Evolutionary conservation across 129 eudicot genomes (phyloP), one percentile per base, ranked within the genome.

Genomic region (Dittrichia graveolens): DNA sequence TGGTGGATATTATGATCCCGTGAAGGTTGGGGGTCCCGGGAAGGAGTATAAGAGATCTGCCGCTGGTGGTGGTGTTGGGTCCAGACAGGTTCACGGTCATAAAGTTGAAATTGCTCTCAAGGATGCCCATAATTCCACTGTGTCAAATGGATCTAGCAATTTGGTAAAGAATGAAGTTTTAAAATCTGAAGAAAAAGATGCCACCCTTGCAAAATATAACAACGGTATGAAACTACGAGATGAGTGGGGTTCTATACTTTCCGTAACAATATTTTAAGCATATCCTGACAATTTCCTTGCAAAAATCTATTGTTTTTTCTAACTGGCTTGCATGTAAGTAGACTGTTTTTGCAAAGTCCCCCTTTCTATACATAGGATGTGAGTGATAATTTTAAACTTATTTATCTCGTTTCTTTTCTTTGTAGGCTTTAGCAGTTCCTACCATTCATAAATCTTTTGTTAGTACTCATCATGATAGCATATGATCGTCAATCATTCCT

Each of bases 41-140:
- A 83, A 83, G 72, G 95, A 78, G 58, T 78, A 64, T 50, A 80
- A 80, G 83, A 78, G 83, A 75, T 24, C 31, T 24, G 31, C 31
- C 31, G 31, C 31, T 24, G 79, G 78, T 54, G 38, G 61, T 58
- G 74, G 83, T 67, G 64, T 47, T 7, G 87, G 83, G 61, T 67
- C 76, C 37, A 72, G 85, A 59, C 75, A 49, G 38, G 69, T 77
- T 2, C 81, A 76, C 44, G 81, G 74, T 2, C 72, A 49, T 37
- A 53, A 63, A 43, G 40, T 10, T 35, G 86, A 75, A 14, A 24
- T 43, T 71, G 45, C 11, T 3, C 55, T 13, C 1, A 58, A 83
- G 55, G 81, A 60, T 37, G 72, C 48, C 4, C 80, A 83, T 47
- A 79, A 65, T 39, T 67, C 78, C 7, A 73, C 37, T 54, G 59